These are phyloP conservation scores for Phaeosphaeriaceae sp. DNA, from an alignment of 2,329 filamentous ascomycete genomes.

Conservation along the genomic window DNA sequence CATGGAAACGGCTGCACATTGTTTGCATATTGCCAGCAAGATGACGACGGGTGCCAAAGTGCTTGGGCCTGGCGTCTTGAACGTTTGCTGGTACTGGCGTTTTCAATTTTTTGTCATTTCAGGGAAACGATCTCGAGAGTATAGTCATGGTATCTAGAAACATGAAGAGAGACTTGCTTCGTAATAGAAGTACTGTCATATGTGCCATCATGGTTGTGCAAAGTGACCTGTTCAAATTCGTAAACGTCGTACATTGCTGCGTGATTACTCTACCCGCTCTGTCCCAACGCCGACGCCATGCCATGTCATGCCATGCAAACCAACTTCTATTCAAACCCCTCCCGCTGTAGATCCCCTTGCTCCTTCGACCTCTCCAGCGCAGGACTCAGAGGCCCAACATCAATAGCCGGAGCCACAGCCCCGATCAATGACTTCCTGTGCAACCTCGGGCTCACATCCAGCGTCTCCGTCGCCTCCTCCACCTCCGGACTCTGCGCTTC, in stretches of 20 bases:
- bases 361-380: constrained; percentile 32
- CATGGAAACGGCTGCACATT: constrained; percentile 28
- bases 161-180: neutral
- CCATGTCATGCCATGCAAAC: constrained; percentile 3
- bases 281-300: constrained; percentile 8
- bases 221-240: neutral
- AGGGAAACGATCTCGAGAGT: constrained; percentile 10
- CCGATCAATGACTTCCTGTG: constrained; percentile 55
- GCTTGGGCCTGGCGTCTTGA: constrained; percentile 42
- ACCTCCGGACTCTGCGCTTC: constrained; percentile 29
- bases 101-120: constrained; percentile 24
- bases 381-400: constrained; percentile 39
- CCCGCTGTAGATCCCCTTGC: constrained; percentile 29
- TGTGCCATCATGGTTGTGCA: neutral
- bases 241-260: constrained; percentile 3
- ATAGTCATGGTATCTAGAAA: constrained; percentile 12
- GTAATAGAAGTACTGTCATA: neutral
- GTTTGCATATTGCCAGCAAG: constrained; percentile 34
- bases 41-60: constrained; percentile 44
- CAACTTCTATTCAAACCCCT: constrained; percentile 39
- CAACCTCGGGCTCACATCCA: constrained; percentile 42
- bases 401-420: constrained; percentile 30
- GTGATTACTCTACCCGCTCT: neutral
- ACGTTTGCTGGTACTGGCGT: constrained; percentile 34
- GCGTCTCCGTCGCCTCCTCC: constrained; percentile 47